Conservation (phyloP, 1,139 yeast genomes). For the Pichia sp. region DNA sequence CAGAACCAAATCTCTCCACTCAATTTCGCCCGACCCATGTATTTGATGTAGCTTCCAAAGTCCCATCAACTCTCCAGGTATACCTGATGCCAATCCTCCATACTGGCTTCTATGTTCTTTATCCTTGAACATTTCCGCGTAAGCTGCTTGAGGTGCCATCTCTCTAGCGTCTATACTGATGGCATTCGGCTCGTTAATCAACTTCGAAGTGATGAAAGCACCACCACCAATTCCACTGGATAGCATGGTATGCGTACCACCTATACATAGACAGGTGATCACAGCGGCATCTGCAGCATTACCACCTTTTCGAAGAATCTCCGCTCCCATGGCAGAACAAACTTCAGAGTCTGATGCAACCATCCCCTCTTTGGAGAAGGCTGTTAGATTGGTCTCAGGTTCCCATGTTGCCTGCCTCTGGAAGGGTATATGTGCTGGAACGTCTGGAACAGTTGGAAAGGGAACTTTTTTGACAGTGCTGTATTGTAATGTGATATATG, state of each 20-base stretch:
- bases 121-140: conserved; percentile 55
- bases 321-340: conserved; percentile 65
- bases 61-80: conserved; percentile 89
- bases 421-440: conserved; percentile 25
- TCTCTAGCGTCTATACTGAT: conserved; percentile 83
- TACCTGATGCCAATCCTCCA: conserved; percentile 81
- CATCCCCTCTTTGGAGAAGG: conserved; percentile 46
- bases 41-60: conserved; percentile 48
- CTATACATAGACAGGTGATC: conserved; percentile 83
- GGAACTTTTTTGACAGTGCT: conserved; percentile 1
- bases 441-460: conserved; percentile 16
- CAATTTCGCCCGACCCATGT: conserved; percentile 64
- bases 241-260: conserved; percentile 65
- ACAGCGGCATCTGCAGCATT: conserved; percentile 94
- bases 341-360: conserved; percentile 68
- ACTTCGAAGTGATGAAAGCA: conserved; percentile 58
- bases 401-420: conserved; percentile 29
- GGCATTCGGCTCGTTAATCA: conserved; percentile 32
- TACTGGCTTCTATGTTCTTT: conserved; percentile 45
- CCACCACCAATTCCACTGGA: conserved; percentile 96
- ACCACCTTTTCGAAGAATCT: conserved; percentile 49
- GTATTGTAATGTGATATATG: neutral
- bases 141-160: conserved; percentile 64
- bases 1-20: conserved; percentile 66
- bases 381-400: conserved; percentile 32